Base-by-base conservation (phyloP, 768 basidiomycete species). In the Gloeophyllum trabeum region DNA sequence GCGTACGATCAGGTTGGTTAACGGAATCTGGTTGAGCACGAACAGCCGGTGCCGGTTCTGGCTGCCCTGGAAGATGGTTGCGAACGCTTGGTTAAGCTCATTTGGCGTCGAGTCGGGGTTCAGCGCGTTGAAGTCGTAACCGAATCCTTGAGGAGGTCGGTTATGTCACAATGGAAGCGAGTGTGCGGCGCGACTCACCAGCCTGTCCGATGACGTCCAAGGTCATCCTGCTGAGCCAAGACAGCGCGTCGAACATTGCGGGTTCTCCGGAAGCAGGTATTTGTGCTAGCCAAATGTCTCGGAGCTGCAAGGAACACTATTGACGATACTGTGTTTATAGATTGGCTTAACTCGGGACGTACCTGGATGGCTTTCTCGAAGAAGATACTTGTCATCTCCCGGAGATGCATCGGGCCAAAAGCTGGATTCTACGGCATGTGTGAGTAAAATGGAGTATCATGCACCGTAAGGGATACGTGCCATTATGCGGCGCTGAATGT, bases 401-500 rank as follows among this genome's bases (percentile, higher is more conserved):
- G 46, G 28, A 57, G 44, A 32, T 58, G 56, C 4, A 53, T 46
- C 4, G 49, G 47, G 14, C 57, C 54, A 42, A 60, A 60, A 3
- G 53, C 52, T 10, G 57, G 58, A 35, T 55, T 58, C 28, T 32
- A 32, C n/a, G 30, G 16, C 16, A 32, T 32, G 28, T 16, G 10
- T 32, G 10, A 10, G 10, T 10, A 16, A 32, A 32, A 32, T 32
- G 28, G 10, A 32, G 10, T 10, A 16, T 32, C 16, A 32, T 10
- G 28, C 10, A 32, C n/a, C n/a, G 28, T 10, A 16, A 32, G 28
- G 16, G 28, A 16, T 16, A 32, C 10, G 28, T 32, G 16, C 28
- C 36, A 37, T 37, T 10, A 37, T 21, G 10, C 36, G 12, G 20
- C 36, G 36, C 36, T 37, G 20, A 10, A 10, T 32, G 10, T 13